Evolutionary conservation across 1,284 basidiomycete species (phyloP).

Genomic region (Vanrija pseudolonga): DNA sequence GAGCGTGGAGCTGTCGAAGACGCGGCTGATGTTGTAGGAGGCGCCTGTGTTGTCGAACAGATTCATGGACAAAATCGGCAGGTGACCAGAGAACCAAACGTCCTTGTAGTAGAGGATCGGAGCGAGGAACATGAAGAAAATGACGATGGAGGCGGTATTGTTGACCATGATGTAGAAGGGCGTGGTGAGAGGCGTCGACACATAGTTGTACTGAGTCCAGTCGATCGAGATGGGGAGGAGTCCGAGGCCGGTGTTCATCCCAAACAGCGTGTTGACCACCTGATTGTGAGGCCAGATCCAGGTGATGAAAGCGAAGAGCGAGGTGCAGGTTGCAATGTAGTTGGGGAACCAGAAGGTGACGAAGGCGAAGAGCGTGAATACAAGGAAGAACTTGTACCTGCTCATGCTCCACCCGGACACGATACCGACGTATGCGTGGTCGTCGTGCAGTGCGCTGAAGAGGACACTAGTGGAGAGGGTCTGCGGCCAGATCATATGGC

Average conservation of each 20-base stretch:
- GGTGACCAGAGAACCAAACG: conserved; percentile 37
- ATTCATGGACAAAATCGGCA: conserved; percentile 42
- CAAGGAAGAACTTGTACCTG: background rate
- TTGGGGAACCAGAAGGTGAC: conserved; percentile 40
- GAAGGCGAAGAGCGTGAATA: background rate
- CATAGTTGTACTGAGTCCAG: conserved; percentile 1
- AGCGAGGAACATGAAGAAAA: conserved; percentile 32
- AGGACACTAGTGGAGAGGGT: conserved; percentile 51
- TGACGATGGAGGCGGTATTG: background rate
- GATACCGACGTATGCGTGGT: no score
- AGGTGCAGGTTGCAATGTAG: conserved; percentile 47
- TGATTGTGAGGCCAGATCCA: conserved; percentile 53
- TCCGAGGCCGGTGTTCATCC: conserved; percentile 13
- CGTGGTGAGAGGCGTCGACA: background rate
- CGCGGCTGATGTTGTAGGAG: conserved; percentile 36
- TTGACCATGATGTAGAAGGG: conserved; percentile 2
- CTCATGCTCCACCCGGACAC: no score
- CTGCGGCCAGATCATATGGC: conserved; percentile 52
- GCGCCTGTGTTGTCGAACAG: conserved; percentile 51
- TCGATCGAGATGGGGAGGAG: conserved; percentile 23
- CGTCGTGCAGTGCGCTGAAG: conserved; percentile 49
- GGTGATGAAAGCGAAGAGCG: conserved; percentile 57
- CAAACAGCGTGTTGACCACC: background rate
- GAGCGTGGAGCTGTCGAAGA: conserved; percentile 24
- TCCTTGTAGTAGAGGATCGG: conserved; percentile 54